Base-by-base conservation (phyloP, 441 rosid species). In the Biscutella auriculata region DNA sequence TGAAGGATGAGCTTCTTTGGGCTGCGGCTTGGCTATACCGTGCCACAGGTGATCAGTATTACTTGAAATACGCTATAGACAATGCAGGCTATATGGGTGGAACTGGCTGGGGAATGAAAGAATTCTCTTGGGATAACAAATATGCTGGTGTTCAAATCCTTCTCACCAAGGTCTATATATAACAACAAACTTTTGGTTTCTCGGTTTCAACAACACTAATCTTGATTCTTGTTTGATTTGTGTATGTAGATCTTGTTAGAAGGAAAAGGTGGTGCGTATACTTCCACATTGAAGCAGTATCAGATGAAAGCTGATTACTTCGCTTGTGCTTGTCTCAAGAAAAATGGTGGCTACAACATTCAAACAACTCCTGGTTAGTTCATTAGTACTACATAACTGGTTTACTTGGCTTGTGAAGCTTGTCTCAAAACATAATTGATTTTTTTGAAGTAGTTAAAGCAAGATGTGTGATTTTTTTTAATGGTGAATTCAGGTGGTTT, bases 111-210 rank as follows among this genome's bases (percentile, higher is more conserved):
- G 82, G 83, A 9, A 68, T 79, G 53, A 77, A 76, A 51, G 87
- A 83, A 17, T 81, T 83, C 74, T 81, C 83, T n/a, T 83, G 87
- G 90, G 87, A 83, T 77, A 83, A 72, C 79, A 83, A 83, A 43
- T 81, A 81, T 30, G 90, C 82, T 1, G 90, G 87, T 43, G 77
- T 81, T 26, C 90, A 83, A 68, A 60, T 79, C 78, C 87, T 83
- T 44, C 76, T 83, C 19, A 59, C 73, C 40, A 79, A 81, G 87
- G n/a, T n/a, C n/a, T n/a, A n/a, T n/a, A n/a, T n/a, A n/a, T n/a
- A n/a, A n/a, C n/a, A n/a, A n/a, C n/a, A n/a, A n/a, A n/a, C n/a
- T n/a, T n/a, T n/a, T n/a, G n/a, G n/a, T n/a, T n/a, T 5, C 1
- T 4, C 35, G 3, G 48, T 48, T 35, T 53, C 50, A 26, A 52